These are phyloP conservation scores for Meira nashicola DNA, from an alignment of 1,284 basidiomycete genomes.

Conservation along the genomic window DNA sequence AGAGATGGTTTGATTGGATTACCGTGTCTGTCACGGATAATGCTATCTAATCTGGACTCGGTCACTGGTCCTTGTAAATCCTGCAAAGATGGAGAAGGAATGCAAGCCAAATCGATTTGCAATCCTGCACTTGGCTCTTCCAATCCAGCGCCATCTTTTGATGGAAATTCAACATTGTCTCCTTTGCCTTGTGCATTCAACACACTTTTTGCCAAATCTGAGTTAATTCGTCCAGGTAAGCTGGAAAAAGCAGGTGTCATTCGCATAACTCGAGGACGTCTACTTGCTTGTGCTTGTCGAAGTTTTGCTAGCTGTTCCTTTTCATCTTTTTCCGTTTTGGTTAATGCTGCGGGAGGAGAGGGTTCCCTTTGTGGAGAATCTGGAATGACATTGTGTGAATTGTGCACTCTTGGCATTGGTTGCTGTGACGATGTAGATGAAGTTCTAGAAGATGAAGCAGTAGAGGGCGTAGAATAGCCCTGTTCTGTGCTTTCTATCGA, in stretches of 20 bases:
- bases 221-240: constrained; percentile 21
- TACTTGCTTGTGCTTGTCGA: constrained; percentile 29
- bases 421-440: not conserved
- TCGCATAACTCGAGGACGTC: constrained; percentile 35
- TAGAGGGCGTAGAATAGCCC: not conserved
- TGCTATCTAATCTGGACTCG: constrained; percentile 28
- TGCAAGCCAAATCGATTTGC: constrained; percentile 38
- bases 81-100: constrained; percentile 32
- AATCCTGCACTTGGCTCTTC: constrained; percentile 34
- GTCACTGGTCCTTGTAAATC: constrained; percentile 16
- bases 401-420: constrained; percentile 2
- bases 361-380: constrained; percentile 1
- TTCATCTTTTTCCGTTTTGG: not conserved
- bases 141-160: constrained; percentile 17
- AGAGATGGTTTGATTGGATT: constrained; percentile 86
- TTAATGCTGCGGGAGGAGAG: not conserved
- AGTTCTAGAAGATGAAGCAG: constrained; percentile 7
- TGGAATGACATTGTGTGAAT: not conserved
- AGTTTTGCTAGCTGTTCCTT: constrained; percentile 15
- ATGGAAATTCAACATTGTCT: constrained; percentile 28
- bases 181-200: constrained; percentile 21
- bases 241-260: constrained; percentile 35
- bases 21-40: constrained; percentile 83
- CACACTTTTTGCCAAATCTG: constrained; percentile 19
- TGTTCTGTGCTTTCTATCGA: not conserved